Evolutionary conservation across 2,329 filamentous ascomycete species (phyloP).

Genomic region (Exophiala aquamarina): DNA sequence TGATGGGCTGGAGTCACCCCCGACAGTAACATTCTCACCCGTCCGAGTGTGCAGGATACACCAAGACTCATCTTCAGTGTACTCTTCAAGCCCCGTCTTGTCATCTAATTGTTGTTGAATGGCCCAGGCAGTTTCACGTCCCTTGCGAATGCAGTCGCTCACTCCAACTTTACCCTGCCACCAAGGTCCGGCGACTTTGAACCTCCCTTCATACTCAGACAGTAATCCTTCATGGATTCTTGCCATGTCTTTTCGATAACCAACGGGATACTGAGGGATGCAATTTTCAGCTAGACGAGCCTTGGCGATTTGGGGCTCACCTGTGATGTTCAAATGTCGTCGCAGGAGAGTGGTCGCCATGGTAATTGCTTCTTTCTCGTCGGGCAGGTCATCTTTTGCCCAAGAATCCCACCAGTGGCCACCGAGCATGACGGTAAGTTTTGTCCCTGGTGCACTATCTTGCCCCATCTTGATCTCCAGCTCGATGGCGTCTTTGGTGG

Average conservation of each 20-base stretch:
- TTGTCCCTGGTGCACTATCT: constrained; percentile 66
- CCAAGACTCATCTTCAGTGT: constrained; percentile 17
- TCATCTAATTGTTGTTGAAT: constrained; percentile 26
- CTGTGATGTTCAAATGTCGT: constrained; percentile 72
- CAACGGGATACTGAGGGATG: constrained; percentile 87
- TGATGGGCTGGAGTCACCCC: too few relatives aligned
- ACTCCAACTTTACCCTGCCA: constrained; percentile 54
- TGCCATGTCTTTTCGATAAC: constrained; percentile 66
- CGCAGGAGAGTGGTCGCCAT: constrained; percentile 71
- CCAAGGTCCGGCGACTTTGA: constrained; percentile 61
- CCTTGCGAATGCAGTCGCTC: constrained; percentile 57
- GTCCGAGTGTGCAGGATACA: constrained; percentile 3
- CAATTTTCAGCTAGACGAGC: constrained; percentile 67
- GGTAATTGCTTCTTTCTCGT: constrained; percentile 62
- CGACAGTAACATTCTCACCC: too few relatives aligned
- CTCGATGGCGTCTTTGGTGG: background rate
- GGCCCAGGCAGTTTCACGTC: constrained; percentile 49
- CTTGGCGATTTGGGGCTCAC: constrained; percentile 60
- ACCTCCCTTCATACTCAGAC: constrained; percentile 57
- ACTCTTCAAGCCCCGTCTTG: constrained; percentile 22
- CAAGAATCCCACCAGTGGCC: constrained; percentile 84
- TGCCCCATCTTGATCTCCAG: constrained; percentile 41
- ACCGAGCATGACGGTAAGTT: constrained; percentile 91
- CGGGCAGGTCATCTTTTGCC: constrained; percentile 55
- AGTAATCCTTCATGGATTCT: constrained; percentile 56